Evolutionary conservation across 306 rosid genomes (phyloP), one percentile per base, ranked within the genome.

Genomic region (Datisca glomerata): DNA sequence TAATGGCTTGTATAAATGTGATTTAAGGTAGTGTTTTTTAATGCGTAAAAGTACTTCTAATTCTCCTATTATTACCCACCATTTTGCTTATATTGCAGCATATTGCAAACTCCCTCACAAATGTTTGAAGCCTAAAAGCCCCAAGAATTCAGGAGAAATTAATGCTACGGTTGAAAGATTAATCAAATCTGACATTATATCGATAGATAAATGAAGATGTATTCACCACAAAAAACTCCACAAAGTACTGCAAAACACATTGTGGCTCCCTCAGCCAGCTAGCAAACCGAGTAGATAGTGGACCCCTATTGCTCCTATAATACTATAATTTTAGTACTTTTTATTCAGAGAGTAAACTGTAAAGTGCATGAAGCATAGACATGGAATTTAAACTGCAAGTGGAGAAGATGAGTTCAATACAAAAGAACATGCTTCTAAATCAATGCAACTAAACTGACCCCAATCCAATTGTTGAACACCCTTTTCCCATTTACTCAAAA

Each of bases 191-290:
- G 21, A 34, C 41, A 13, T 8, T 19, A 33, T 14, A 41, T 13
- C 10, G 5, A 4, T n/a, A 20, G 21, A n/a, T n/a, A n/a, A n/a
- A n/a, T n/a, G n/a, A n/a, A n/a, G n/a, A n/a, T n/a, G 31, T 14
- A 19, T 48, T 28, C 42, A 48, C 29, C 13, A 12, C 63, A 50
- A n/a, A n/a, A n/a, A n/a, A n/a, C n/a, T n/a, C n/a, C 51, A 12
- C 33, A 44, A 40, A 37, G 21, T 37, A 22, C 27, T 12, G 47
- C 8, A 31, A 32, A 31, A 41, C 43, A 51, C 53, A 46, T 49
- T 33, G 55, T 18, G 66, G 71, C 61, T 53, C 66, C 62, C 62
- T 12, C 52, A 2, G 53, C 67, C 66, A 67, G 79, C 69, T 56
- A 49, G 61, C 29, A 61, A 62, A 59, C 64, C 51, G 63, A 51